Conservation (phyloP, 192 early-diverging fungal species). For the Lobosporangium transversale region DNA sequence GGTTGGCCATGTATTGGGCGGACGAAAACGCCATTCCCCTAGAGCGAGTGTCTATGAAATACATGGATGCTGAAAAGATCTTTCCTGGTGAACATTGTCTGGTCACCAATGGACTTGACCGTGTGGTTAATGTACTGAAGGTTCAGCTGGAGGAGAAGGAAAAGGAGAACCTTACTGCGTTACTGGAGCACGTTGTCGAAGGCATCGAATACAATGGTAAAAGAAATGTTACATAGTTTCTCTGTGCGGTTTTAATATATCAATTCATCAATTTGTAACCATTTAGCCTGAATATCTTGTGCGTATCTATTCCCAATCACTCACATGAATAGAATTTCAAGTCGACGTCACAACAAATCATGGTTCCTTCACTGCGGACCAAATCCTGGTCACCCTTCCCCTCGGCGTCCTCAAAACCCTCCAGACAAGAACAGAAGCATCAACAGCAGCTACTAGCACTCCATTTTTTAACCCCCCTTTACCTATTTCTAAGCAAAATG, state of each 20-base stretch:
- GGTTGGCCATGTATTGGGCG: slow-evolving; percentile 35
- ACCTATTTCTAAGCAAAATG: slow-evolving; percentile 35
- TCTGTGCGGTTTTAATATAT: neutral
- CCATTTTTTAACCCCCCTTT: slow-evolving; percentile 52
- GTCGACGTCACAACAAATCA: slow-evolving; percentile 37
- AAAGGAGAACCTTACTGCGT: slow-evolving; percentile 1
- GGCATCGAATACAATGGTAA: slow-evolving; percentile 46
- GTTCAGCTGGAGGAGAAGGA: slow-evolving; percentile 7
- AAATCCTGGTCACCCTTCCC: slow-evolving; percentile 53
- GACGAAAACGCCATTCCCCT: slow-evolving; percentile 47
- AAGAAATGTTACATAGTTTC: neutral
- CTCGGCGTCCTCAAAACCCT: slow-evolving; percentile 58
- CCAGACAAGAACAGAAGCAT: no score
- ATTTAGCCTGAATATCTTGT: neutral
- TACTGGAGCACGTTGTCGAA: slow-evolving; percentile 41
- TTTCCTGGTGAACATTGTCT: slow-evolving; percentile 44
- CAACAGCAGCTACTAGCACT: slow-evolving; percentile 1
- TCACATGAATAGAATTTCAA: slow-evolving; percentile 8
- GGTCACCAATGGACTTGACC: slow-evolving; percentile 44
- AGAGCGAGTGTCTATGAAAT: slow-evolving; percentile 39
- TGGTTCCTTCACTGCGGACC: slow-evolving; percentile 28
- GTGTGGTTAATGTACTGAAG: slow-evolving; percentile 32
- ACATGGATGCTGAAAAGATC: slow-evolving; percentile 48
- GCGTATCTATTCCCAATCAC: neutral
- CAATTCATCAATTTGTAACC: neutral